A percentile compares a stretch with the other conserved stretches of the same genome.
These are phyloP conservation scores for Apiotrichum sp. DNA, from an alignment of 1,284 basidiomycete species.

Conservation along the genomic window DNA sequence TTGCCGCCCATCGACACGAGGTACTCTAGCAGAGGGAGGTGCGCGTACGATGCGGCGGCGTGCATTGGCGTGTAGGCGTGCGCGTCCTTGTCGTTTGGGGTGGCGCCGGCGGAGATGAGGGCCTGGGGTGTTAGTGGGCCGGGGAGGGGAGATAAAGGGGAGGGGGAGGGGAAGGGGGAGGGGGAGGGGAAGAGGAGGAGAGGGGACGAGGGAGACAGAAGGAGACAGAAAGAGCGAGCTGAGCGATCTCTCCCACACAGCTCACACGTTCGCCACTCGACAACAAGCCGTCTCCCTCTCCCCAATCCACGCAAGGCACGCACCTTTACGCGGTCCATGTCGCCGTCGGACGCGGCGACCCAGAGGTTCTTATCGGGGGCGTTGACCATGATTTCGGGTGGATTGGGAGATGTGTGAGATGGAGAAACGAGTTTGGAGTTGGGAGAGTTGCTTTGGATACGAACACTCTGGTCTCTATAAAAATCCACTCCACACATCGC, in stretches of 20 bases:
- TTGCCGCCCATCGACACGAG: constrained; percentile 73
- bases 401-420: constrained; percentile 1
- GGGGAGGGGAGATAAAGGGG: background rate
- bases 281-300: no score
- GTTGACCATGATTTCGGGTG: constrained; percentile 25
- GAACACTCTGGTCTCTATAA: no score
- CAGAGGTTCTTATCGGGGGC: constrained; percentile 66
- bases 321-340: constrained; percentile 52
- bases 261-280: no score
- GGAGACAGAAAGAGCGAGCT: no score
- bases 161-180: background rate
- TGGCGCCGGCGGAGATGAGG: constrained; percentile 58
- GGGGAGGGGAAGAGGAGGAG: background rate
- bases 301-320: constrained; percentile 4
- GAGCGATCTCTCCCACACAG: no score
- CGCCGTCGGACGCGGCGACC: constrained; percentile 84
- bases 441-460: no score
- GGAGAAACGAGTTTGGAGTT: background rate
- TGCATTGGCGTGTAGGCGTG: constrained; percentile 90
- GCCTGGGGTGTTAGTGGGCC: background rate
- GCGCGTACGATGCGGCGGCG: constrained; percentile 89
- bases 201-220: no score
- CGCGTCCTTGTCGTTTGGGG: constrained; percentile 67
- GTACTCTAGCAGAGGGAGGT: constrained; percentile 67
- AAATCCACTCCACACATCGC: no score